A percentile compares a stretch with the other conserved stretches of the same genome.
These are phyloP conservation scores for Canna indica DNA, from an alignment of 176 grass and related monocot species.

Conservation along the genomic window DNA sequence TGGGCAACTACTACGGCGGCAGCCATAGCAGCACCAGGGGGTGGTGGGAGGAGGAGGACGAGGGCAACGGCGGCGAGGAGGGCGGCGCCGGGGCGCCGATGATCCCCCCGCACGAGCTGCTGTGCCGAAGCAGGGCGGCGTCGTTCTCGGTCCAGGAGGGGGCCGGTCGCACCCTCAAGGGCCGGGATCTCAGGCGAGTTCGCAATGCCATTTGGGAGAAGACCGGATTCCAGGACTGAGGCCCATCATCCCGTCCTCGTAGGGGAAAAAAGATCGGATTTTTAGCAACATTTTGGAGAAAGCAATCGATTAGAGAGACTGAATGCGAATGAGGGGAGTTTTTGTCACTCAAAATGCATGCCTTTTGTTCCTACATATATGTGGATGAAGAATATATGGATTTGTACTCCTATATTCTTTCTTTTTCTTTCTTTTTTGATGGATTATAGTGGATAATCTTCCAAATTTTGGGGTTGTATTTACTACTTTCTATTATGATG, in stretches of 20 bases:
- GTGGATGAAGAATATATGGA: too few species aligned
- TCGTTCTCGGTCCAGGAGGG: slow-evolving; percentile 87
- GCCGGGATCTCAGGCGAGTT: slow-evolving; percentile 80
- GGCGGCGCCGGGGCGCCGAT: slow-evolving; percentile 3
- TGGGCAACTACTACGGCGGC: slow-evolving; percentile 43
- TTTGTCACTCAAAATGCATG: too few species aligned
- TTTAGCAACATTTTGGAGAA: neutral
- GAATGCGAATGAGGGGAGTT: neutral
- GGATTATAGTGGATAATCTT: neutral
- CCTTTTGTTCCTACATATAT: too few species aligned
- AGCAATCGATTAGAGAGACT: too few species aligned
- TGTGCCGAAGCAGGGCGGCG: slow-evolving; percentile 44
- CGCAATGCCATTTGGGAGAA: slow-evolving; percentile 89
- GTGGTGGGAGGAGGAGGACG: slow-evolving; percentile 29
- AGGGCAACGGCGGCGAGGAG: neutral
- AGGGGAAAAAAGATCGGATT: too few species aligned
- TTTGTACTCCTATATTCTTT: neutral
- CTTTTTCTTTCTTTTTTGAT: neutral
- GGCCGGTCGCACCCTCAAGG: slow-evolving; percentile 83
- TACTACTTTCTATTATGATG: neutral
- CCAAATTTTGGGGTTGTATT: neutral
- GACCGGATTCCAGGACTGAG: slow-evolving; percentile 87
- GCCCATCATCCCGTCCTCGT: too few species aligned
- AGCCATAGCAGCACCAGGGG: slow-evolving; percentile 2
- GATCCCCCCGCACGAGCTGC: slow-evolving; percentile 82